Base-by-base conservation (phyloP, 768 basidiomycete genomes). In the Trametopsis cervina region DNA sequence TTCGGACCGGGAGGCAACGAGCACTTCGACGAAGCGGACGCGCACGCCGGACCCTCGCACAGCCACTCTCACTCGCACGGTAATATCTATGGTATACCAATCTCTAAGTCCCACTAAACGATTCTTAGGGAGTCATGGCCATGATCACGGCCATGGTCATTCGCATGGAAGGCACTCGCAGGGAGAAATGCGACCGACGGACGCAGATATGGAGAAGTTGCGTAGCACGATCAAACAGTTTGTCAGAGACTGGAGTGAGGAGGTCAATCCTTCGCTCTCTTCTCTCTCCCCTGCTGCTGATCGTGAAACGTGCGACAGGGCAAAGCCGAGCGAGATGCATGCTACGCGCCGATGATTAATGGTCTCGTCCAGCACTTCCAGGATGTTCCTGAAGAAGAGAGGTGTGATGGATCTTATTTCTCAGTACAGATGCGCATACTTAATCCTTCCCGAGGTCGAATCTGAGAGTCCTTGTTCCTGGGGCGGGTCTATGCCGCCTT, bases 221-320 rank as follows among this genome's bases (percentile, higher is more conserved):
- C 70, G 92, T 49, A 93, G 90, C 59, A 95, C 93, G 0, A 66
- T 97, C 33, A 90, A 95, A 60, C 92, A 95, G 57, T 85, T 95
- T 44, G 92, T 92, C 9, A 76, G 93, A 11, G 93, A 98, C 60
- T 98, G 94, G 93, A 89, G 86, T 51, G 76, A 72, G 54, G 85
- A 90, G 71, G 89, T 91, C 35, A 38, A 66, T 56, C 13, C 27
- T 1, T 10, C 23, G 24, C 17, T 21, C 6, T 17, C 2, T 36
- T n/a, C 27, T 35, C 17, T 39, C 51, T n/a, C 25, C 4, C 11
- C 9, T 22, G 29, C 9, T 33, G 29, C 29, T 7, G 29, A 33
- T 33, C 7, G 9, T 33, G 29, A 33, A 15, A 7, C 9, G 15
- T 33, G 29, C 15, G 29, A 3, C 54, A 93, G 85, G 93, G 93